Evolutionary conservation across 148 eudicot genomes (phyloP).

Genomic region (Fagopyrum tataricum): DNA sequence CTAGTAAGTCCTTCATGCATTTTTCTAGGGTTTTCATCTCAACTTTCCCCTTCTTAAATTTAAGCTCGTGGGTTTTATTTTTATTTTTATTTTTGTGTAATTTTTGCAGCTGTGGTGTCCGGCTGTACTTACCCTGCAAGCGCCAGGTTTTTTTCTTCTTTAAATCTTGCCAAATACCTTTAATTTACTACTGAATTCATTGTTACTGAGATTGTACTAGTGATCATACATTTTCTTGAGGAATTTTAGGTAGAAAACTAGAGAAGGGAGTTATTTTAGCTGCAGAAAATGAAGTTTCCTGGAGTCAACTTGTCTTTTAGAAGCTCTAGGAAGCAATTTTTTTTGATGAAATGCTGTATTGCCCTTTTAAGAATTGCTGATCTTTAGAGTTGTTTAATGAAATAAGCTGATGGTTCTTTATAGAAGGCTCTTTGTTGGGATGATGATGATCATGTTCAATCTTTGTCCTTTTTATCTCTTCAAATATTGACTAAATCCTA

Average conservation of each 20-base stretch:
- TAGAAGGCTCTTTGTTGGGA: neutral
- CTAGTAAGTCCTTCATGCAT: neutral
- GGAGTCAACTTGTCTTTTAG: neutral
- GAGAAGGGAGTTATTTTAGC: too few relatives aligned
- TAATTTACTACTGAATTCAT: too few relatives aligned
- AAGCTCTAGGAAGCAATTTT: neutral
- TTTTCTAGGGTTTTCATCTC: neutral
- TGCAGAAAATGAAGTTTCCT: neutral
- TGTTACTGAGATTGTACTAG: too few relatives aligned
- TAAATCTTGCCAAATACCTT: neutral
- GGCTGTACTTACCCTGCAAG: constrained; percentile 48
- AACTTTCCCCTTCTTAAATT: neutral
- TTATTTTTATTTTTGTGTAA: constrained; percentile 6
- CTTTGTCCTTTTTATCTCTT: neutral
- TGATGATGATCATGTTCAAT: neutral
- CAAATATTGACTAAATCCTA: neutral
- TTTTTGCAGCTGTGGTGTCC: constrained; percentile 38
- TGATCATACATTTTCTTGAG: too few relatives aligned
- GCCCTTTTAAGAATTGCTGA: neutral
- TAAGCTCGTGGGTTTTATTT: neutral
- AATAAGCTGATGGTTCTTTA: neutral
- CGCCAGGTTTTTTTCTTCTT: constrained; percentile 3
- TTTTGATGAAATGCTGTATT: neutral
- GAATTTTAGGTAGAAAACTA: too few relatives aligned
- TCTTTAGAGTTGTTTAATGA: neutral